Evolutionary conservation across 164 flowering plant species (phyloP).

Genomic region (Liriodendron chinense): DNA sequence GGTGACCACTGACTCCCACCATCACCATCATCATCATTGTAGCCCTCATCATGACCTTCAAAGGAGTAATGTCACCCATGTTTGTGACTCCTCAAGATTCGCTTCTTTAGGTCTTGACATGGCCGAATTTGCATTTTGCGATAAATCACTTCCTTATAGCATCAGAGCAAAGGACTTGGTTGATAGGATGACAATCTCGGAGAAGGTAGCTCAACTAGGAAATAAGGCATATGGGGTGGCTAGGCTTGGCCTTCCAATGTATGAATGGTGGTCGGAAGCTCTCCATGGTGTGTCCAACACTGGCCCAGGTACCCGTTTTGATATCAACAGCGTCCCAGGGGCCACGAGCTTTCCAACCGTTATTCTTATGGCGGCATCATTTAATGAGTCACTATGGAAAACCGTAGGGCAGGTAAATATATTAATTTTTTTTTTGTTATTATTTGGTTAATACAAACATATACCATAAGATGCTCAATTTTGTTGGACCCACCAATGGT

Average conservation of each 20-base stretch:
- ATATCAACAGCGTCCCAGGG: slow-evolving; percentile 7
- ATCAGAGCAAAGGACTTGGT: slow-evolving; percentile 8
- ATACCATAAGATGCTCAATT: too few species aligned
- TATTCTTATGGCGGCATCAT: slow-evolving; percentile 10
- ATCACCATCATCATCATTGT: too few species aligned
- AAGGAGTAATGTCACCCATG: background rate
- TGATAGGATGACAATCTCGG: slow-evolving; percentile 7
- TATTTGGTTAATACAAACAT: too few species aligned
- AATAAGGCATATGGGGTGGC: background rate
- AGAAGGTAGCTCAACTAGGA: slow-evolving; percentile 12
- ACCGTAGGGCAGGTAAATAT: slow-evolving; percentile 15
- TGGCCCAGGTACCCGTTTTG: slow-evolving; percentile 9
- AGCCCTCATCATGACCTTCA: too few species aligned
- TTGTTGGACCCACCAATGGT: too few species aligned
- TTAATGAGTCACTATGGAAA: slow-evolving; percentile 11
- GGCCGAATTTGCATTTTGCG: background rate
- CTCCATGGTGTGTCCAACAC: slow-evolving; percentile 10
- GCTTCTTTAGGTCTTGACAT: background rate
- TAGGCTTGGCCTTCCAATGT: slow-evolving; percentile 10
- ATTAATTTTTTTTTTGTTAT: too few species aligned
- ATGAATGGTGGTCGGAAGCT: slow-evolving; percentile 15
- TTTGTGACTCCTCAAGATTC: background rate
- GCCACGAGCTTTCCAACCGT: slow-evolving; percentile 8
- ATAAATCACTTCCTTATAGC: background rate
- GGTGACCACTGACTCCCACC: too few species aligned